These are phyloP conservation scores for Cokeromyces recurvatus DNA, from an alignment of 371 early-diverging fungal genomes.

Conservation along the genomic window DNA sequence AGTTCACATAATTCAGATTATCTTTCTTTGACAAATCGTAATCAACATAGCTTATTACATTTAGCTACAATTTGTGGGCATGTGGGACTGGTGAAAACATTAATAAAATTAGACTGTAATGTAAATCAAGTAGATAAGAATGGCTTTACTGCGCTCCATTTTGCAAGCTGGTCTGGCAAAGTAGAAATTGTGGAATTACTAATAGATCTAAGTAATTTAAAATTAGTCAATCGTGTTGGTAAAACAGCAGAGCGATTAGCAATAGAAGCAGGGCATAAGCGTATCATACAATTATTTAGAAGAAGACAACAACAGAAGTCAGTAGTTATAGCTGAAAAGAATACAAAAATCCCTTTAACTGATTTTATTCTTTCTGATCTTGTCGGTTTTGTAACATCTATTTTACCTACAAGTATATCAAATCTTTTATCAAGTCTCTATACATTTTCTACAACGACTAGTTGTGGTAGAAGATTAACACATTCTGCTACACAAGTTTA, in stretches of 20 bases:
- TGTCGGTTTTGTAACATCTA: conserved; percentile 13
- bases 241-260: conserved; percentile 39
- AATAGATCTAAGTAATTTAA: conserved; percentile 18
- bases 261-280: conserved; percentile 29
- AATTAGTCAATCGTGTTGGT: conserved; percentile 24
- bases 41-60: conserved; percentile 47
- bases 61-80: conserved; percentile 47
- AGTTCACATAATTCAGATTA: conserved; percentile 7
- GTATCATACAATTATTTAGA: conserved; percentile 22
- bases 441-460: conserved; percentile 25
- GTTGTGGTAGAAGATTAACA: too few relatives aligned
- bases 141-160: conserved; percentile 55
- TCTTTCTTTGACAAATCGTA: conserved; percentile 33
- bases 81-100: conserved; percentile 20
- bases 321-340: background rate
- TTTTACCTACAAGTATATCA: conserved; percentile 19
- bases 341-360: conserved; percentile 24
- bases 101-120: conserved; percentile 34
- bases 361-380: conserved; percentile 27
- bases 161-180: conserved; percentile 57
- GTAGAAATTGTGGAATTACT: conserved; percentile 37
- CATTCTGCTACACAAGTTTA: too few relatives aligned
- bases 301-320: background rate
- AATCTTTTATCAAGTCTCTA: conserved; percentile 22
- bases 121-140: conserved; percentile 40